phyloP scores from a whole-genome alignment of 768 basidiomycete species.

The Collybia nuda region DNA sequence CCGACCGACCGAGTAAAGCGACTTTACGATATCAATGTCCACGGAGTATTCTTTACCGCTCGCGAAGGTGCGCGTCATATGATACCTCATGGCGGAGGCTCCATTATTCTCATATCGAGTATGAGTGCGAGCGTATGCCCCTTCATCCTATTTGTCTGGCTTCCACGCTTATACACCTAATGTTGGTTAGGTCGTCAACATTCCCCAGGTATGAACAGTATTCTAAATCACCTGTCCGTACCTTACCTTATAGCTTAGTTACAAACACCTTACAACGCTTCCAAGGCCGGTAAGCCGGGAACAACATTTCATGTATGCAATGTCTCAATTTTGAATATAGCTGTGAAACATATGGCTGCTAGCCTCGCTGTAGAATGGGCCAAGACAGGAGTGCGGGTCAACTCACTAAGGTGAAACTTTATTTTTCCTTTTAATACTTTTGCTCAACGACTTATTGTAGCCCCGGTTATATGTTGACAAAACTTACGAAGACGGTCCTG shows the following conservation, averaged over 20 bases:
- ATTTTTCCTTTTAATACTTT: background rate
- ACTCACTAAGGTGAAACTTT: constrained; percentile 60
- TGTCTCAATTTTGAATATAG: constrained; percentile 28
- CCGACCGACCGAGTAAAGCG: constrained; percentile 82
- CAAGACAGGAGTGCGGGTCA: constrained; percentile 83
- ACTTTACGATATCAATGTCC: constrained; percentile 91
- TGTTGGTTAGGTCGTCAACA: constrained; percentile 69
- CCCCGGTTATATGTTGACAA: constrained; percentile 94
- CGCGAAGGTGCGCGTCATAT: constrained; percentile 92
- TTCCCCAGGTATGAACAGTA: constrained; percentile 64
- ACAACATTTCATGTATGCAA: background rate
- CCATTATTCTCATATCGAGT: constrained; percentile 83
- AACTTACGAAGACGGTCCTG: constrained; percentile 82
- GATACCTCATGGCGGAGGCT: constrained; percentile 78
- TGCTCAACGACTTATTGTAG: constrained; percentile 30
- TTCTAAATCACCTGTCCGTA: background rate
- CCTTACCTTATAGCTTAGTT: constrained; percentile 36
- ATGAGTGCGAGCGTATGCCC: constrained; percentile 84
- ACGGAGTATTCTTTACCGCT: constrained; percentile 94
- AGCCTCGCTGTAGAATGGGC: constrained; percentile 97
- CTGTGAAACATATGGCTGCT: constrained; percentile 92
- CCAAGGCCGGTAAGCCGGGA: constrained; percentile 69
- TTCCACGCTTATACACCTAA: background rate
- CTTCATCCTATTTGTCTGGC: background rate
- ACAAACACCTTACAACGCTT: constrained; percentile 96